A percentile compares a stretch with the other conserved stretches of the same genome.
phyloP scores from a whole-genome alignment of 441 rosid species.

The Capsella rubella region DNA sequence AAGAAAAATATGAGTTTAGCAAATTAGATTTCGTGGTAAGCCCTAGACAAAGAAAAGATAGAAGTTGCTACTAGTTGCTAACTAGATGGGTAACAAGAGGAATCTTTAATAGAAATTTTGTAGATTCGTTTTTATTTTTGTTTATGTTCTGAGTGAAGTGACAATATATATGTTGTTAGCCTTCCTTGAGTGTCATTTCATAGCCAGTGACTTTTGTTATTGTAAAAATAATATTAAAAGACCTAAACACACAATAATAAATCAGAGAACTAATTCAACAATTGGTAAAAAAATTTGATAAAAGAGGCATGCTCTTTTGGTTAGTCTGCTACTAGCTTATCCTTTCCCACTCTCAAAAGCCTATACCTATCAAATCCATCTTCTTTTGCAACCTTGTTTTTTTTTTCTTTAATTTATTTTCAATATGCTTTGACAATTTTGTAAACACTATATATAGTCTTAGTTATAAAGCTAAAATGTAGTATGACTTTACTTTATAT shows the following conservation, averaged over 20 bases:
- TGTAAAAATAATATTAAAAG: not conserved
- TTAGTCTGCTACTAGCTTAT: constrained; percentile 33
- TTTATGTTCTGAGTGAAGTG: constrained; percentile 33
- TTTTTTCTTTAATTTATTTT: not conserved
- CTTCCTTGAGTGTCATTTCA: constrained; percentile 41
- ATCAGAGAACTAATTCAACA: not conserved
- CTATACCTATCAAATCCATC: constrained; percentile 41
- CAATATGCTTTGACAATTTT: constrained; percentile 20
- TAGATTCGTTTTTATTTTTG: not conserved
- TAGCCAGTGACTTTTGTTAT: not conserved
- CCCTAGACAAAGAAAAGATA: not conserved
- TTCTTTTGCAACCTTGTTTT: constrained; percentile 5
- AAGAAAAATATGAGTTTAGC: not conserved
- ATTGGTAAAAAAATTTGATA: constrained; percentile 18
- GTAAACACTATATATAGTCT: constrained; percentile 4
- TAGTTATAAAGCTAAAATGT: constrained; percentile 12
- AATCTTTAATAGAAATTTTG: constrained; percentile 27
- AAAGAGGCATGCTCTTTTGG: constrained; percentile 35
- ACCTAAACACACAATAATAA: constrained; percentile 11
- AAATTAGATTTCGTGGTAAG: not conserved
- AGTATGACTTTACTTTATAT: constrained; percentile 20
- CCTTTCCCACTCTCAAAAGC: constrained; percentile 42
- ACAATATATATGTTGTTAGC: constrained; percentile 23
- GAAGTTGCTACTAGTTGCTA: constrained; percentile 33
- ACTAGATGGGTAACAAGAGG: constrained; percentile 36